Evolutionary conservation across 768 basidiomycete genomes (phyloP).

Genomic region (Agrocybe pediades): DNA sequence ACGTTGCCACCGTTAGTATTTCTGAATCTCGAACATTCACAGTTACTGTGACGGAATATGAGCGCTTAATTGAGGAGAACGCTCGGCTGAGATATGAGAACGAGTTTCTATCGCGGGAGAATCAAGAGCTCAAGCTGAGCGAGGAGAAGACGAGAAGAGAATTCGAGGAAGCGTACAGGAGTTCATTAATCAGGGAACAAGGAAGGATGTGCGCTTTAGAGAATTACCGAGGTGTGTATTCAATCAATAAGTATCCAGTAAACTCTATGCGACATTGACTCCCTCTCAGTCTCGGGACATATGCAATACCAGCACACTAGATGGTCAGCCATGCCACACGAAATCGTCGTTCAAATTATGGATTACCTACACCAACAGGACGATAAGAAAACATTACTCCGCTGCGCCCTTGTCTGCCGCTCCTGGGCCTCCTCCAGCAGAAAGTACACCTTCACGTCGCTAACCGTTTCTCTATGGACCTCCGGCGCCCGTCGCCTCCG

Average conservation of each 20-base stretch:
- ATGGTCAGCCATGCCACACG: not conserved
- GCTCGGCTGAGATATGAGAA: not conserved
- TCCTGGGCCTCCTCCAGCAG: not conserved
- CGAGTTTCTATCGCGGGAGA: not conserved
- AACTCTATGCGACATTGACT: too few species aligned
- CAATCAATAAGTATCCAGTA: too few species aligned
- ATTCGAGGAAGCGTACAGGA: not conserved
- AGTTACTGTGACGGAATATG: too few species aligned
- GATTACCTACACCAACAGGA: not conserved
- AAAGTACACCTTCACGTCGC: not conserved
- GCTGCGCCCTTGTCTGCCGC: not conserved
- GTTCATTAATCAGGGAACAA: not conserved
- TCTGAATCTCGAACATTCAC: too few species aligned
- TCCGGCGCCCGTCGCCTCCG: not conserved
- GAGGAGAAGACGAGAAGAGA: not conserved
- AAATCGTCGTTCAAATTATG: not conserved
- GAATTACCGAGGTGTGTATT: not conserved
- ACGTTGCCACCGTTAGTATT: too few species aligned
- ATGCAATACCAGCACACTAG: not conserved
- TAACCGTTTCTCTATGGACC: not conserved
- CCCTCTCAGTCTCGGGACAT: not conserved
- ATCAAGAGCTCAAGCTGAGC: not conserved
- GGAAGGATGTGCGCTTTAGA: not conserved
- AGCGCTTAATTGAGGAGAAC: not conserved
- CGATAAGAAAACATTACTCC: not conserved